phyloP scores from a whole-genome alignment of 2,329 filamentous ascomycete genomes.

The Xylariaceae sp. region DNA sequence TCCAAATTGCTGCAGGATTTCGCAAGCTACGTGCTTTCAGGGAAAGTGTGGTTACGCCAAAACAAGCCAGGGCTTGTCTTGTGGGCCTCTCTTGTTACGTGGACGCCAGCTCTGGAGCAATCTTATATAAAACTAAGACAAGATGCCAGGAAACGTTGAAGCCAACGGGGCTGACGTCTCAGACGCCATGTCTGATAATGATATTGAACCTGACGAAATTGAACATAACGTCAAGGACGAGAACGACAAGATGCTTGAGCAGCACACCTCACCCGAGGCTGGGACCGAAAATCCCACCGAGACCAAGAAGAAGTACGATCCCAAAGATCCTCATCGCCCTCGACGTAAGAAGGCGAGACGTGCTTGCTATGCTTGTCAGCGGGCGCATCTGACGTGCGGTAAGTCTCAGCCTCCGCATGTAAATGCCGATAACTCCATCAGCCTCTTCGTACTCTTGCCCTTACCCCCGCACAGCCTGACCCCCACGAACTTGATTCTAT shows the following conservation, averaged over 20 bases:
- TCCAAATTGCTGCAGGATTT: constrained; percentile 40
- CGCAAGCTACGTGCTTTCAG: constrained; percentile 36
- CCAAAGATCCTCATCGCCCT: constrained; percentile 89
- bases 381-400: constrained; percentile 98
- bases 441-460: constrained; percentile 27
- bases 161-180: constrained; percentile 62
- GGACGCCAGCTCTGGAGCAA: constrained; percentile 28
- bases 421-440: constrained; percentile 34
- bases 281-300: constrained; percentile 55
- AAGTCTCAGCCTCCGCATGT: constrained; percentile 55
- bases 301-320: constrained; percentile 73
- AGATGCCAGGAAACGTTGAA: constrained; percentile 62
- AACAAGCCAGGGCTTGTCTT: constrained; percentile 36
- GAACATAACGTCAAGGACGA: constrained; percentile 52
- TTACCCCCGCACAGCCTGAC: constrained; percentile 24
- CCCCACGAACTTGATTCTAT: constrained; percentile 23
- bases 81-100: constrained; percentile 28
- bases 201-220: constrained; percentile 58
- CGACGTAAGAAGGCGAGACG: constrained; percentile 94
- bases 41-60: constrained; percentile 44
- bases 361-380: constrained; percentile 95
- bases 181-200: constrained; percentile 65
- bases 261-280: constrained; percentile 50
- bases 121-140: constrained; percentile 61
- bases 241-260: constrained; percentile 61